Evolutionary conservation across 106 monocot genomes (phyloP).

Genomic region (Apostasia ramifera): DNA sequence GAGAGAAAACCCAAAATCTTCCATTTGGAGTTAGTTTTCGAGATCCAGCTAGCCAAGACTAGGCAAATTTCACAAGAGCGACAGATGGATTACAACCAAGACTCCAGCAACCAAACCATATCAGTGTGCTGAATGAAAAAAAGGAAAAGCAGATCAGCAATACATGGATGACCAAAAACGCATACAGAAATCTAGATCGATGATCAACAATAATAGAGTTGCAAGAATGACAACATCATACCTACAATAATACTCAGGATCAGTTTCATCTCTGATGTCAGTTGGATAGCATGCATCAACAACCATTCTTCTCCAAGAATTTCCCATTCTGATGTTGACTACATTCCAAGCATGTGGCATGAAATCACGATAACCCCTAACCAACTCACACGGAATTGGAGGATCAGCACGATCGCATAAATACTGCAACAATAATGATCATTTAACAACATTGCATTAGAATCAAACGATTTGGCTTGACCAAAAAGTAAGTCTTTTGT

Average conservation of each 20-base stretch:
- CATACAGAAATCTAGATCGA: neutral
- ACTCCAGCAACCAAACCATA: neutral
- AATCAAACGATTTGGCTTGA: neutral
- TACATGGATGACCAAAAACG: no score
- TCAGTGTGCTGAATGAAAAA: neutral
- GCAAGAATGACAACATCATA: conserved; percentile 11
- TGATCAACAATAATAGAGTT: neutral
- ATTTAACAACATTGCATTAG: neutral
- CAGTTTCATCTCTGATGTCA: conserved; percentile 84
- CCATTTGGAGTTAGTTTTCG: no score
- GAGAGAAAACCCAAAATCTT: no score
- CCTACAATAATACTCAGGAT: conserved; percentile 93
- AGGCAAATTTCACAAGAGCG: no score
- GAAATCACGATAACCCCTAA: conserved; percentile 90
- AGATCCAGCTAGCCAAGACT: no score
- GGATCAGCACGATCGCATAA: conserved; percentile 93
- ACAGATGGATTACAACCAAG: no score
- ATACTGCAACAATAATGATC: conserved; percentile 52
- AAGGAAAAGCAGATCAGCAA: no score
- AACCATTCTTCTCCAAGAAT: conserved; percentile 61
- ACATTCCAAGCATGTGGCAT: conserved; percentile 98
- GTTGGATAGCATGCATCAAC: conserved; percentile 93
- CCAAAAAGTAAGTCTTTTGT: no score
- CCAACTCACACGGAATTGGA: conserved; percentile 91
- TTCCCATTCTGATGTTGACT: conserved; percentile 47